A percentile compares a stretch with the other conserved stretches of the same genome.
phyloP scores from a whole-genome alignment of 495 filamentous ascomycete genomes.

The Sphaerosporella brunnea region DNA sequence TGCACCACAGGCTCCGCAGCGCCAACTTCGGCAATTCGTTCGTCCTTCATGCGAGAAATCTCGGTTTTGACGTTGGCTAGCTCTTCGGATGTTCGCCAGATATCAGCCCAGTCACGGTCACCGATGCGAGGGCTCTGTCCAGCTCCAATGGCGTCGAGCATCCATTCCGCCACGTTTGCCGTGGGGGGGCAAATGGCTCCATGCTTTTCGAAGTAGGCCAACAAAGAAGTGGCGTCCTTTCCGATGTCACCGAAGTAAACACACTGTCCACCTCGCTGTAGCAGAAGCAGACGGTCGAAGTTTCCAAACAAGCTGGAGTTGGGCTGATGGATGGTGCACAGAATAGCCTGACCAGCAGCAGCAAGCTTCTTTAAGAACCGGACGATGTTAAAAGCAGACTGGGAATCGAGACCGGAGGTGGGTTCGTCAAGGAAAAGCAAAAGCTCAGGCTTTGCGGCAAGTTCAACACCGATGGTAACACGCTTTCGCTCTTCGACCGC shows the following conservation, averaged over 20 bases:
- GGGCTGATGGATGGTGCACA: slow-evolving; percentile 80
- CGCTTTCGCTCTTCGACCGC: slow-evolving; percentile 88
- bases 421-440: slow-evolving; percentile 84
- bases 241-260: slow-evolving; percentile 89
- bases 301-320: slow-evolving; percentile 78
- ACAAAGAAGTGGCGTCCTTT: slow-evolving; percentile 52
- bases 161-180: slow-evolving; percentile 84
- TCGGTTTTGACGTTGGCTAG: slow-evolving; percentile 43
- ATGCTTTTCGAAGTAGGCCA: slow-evolving; percentile 65
- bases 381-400: slow-evolving; percentile 74
- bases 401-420: slow-evolving; percentile 66
- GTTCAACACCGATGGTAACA: slow-evolving; percentile 77
- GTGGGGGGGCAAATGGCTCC: slow-evolving; percentile 56
- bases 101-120: slow-evolving; percentile 63
- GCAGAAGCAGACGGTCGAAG: slow-evolving; percentile 76
- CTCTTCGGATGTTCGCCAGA: slow-evolving; percentile 65
- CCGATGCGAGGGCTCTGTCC: slow-evolving; percentile 29
- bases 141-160: slow-evolving; percentile 67
- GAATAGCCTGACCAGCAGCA: slow-evolving; percentile 66
- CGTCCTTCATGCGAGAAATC: slow-evolving; percentile 48
- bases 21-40: slow-evolving; percentile 33
- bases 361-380: slow-evolving; percentile 64
- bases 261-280: slow-evolving; percentile 60
- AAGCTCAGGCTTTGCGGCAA: slow-evolving; percentile 78
- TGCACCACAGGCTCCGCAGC: slow-evolving; percentile 29